Base-by-base conservation (phyloP, 306 rosid genomes). In the Quercus agrifolia region DNA sequence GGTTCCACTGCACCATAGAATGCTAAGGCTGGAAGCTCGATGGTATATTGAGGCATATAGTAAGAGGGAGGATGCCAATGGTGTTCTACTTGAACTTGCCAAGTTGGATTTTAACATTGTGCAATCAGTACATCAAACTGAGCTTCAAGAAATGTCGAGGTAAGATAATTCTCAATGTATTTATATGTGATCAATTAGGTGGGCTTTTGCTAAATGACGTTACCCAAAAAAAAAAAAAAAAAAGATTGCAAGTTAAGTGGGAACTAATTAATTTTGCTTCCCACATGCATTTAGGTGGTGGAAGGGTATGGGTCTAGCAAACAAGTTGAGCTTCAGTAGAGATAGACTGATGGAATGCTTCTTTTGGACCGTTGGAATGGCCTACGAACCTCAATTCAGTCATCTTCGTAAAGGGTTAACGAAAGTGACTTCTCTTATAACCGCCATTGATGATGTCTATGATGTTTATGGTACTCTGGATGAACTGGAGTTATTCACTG, bases 341-440 rank as follows among this genome's bases (percentile, higher is more conserved):
- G 92, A 92, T 21, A 85, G 92, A 28, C 8, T 88, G 15, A 76
- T 84, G 87, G 94, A 92, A 31, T 87, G 88, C 58, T 87, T 74
- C 82, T 79, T 88, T 75, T 82, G 88, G 88, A 38, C 89, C 0
- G 80, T 79, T 5, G 94, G 92, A 31, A 88, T 92, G 76, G 79
- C 13, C 5, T 83, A 7, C 0, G 86, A 89, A 41, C 92, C 92
- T 59, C 75, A 86, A 1, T 27, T 61, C 63, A 73, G 86, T 27
- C 38, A 84, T 59, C 30, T 69, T 1, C 89, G 91, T 2, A 85
- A 80, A 79, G 82, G 81, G 35, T 49, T 91, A 49, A 85, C 94
- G 0, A 92, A 92, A 87, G 89, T 88, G 1, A 2, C 59, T 4
- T 66, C 78, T 4, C 57, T 89, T 0, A 79, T 89, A 11, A 82